Evolutionary conservation across 2,329 filamentous ascomycete genomes (phyloP).

Genomic region (Biscogniauxia marginata): DNA sequence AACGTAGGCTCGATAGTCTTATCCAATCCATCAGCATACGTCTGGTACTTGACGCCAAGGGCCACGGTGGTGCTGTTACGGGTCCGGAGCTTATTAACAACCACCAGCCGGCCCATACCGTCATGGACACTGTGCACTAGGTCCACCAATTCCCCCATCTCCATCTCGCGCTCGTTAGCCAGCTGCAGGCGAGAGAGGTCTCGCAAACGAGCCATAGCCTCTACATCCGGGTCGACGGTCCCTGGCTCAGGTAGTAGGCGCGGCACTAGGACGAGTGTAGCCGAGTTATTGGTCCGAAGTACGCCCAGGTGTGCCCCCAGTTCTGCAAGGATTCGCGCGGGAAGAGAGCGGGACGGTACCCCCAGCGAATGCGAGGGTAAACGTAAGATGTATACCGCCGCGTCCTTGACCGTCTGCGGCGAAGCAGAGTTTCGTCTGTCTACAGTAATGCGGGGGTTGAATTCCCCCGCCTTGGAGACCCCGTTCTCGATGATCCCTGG

Average conservation of each 20-base stretch:
- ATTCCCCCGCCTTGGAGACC: background rate
- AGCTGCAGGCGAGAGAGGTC: slow-evolving; percentile 34
- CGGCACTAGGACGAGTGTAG: slow-evolving; percentile 30
- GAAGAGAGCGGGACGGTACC: slow-evolving; percentile 4
- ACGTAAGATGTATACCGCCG: slow-evolving; percentile 36
- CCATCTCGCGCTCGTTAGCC: slow-evolving; percentile 26
- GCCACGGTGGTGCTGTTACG: slow-evolving; percentile 1
- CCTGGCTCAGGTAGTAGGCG: slow-evolving; percentile 26
- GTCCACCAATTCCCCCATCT: slow-evolving; percentile 29
- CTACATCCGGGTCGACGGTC: slow-evolving; percentile 18
- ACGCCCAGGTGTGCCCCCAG: slow-evolving; percentile 33
- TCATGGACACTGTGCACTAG: slow-evolving; percentile 29
- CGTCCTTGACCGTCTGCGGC: slow-evolving; percentile 30
- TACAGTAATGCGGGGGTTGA: slow-evolving; percentile 5
- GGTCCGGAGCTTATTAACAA: slow-evolving; percentile 23
- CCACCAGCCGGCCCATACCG: slow-evolving; percentile 20
- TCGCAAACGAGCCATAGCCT: slow-evolving; percentile 24
- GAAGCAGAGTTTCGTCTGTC: slow-evolving; percentile 19
- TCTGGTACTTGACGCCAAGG: background rate
- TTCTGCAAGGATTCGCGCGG: slow-evolving; percentile 24
- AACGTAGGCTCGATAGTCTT: background rate
- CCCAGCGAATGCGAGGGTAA: slow-evolving; percentile 19
- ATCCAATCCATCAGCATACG: background rate
- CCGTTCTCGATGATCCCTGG: slow-evolving; percentile 11
- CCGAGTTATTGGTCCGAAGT: slow-evolving; percentile 26